Percentiles rank a stretch among this genome's conserved stretches.
phyloP scores from a whole-genome alignment of 2,329 filamentous ascomycete genomes.

The Stemphylium beticola region DNA sequence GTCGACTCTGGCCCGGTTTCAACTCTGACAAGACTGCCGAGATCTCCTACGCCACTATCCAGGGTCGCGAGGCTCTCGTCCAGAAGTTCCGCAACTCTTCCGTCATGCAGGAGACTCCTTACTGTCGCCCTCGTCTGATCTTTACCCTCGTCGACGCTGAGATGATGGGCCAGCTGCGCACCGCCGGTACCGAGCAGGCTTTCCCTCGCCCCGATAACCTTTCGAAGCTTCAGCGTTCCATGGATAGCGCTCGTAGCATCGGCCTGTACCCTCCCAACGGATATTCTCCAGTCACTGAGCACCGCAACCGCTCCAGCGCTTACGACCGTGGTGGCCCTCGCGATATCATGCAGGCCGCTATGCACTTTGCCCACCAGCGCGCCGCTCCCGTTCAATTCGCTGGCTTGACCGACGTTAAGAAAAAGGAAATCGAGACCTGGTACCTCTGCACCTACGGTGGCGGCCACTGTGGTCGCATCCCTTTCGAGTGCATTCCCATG shows the following conservation, averaged over 20 bases:
- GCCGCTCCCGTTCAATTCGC: conserved; percentile 14
- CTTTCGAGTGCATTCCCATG: conserved; percentile 39
- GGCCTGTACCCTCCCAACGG: conserved; percentile 86
- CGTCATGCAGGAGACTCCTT: conserved; percentile 84
- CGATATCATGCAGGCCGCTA: conserved; percentile 35
- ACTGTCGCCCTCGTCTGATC: conserved; percentile 78
- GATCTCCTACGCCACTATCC: conserved; percentile 95
- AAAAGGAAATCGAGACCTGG: conserved; percentile 33
- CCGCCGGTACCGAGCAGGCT: conserved; percentile 72
- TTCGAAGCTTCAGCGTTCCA: conserved; percentile 85
- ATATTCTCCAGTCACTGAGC: conserved; percentile 74
- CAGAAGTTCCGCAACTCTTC: conserved; percentile 97
- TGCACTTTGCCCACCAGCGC: conserved; percentile 25
- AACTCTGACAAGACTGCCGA: conserved; percentile 85
- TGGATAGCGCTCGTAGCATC: conserved; percentile 84
- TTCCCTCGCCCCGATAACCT: conserved; percentile 84
- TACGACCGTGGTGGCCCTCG: conserved; percentile 78
- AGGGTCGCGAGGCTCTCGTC: conserved; percentile 87
- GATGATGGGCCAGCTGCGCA: conserved; percentile 43
- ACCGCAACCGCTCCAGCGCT: conserved; percentile 76
- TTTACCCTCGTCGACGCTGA: conserved; percentile 56
- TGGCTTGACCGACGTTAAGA: conserved; percentile 25
- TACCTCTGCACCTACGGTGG: conserved; percentile 29
- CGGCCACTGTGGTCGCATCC: conserved; percentile 25
- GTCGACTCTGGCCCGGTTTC: conserved; percentile 71